Conservation (phyloP, 2,329 filamentous ascomycete genomes). For the Grosmannia serpens region DNA sequence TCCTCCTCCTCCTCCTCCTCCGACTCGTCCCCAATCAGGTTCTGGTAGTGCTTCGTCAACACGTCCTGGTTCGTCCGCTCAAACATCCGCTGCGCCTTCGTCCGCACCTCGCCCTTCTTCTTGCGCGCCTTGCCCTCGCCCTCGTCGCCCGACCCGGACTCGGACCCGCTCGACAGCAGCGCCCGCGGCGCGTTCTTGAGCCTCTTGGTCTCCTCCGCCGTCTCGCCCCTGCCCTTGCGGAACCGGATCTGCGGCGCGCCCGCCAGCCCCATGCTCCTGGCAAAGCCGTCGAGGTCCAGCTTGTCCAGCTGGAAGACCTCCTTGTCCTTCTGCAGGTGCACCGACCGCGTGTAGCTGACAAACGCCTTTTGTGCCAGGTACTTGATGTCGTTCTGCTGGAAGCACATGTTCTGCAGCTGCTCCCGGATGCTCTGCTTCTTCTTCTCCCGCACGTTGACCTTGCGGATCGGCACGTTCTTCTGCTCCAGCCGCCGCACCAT, state of each 20-base stretch:
- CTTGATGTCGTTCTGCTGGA: constrained; percentile 86
- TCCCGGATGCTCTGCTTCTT: constrained; percentile 80
- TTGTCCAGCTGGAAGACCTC: constrained; percentile 77
- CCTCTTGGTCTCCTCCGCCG: constrained; percentile 62
- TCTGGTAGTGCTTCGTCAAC: constrained; percentile 84
- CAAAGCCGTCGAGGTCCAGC: constrained; percentile 76
- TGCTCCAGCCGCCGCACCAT: constrained; percentile 77
- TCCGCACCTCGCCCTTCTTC: constrained; percentile 65
- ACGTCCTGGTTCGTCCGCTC: constrained; percentile 94
- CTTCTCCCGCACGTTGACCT: constrained; percentile 75
- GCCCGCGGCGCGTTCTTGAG: constrained; percentile 76
- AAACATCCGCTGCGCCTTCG: constrained; percentile 97
- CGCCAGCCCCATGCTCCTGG: constrained; percentile 74
- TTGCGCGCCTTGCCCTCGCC: constrained; percentile 29
- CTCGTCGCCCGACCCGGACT: constrained; percentile 33
- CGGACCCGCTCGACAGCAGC: constrained; percentile 51
- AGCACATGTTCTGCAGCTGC: constrained; percentile 88
- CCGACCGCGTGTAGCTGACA: constrained; percentile 73
- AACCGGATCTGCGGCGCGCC: constrained; percentile 91
- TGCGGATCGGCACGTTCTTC: constrained; percentile 81
- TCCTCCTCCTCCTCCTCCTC: constrained; percentile 49
- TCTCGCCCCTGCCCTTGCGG: constrained; percentile 49
- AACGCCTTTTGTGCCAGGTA: constrained; percentile 96
- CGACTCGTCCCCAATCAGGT: constrained; percentile 55
- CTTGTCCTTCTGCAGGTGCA: constrained; percentile 85